Evolutionary conservation across 2,329 filamentous ascomycete species (phyloP), one percentile per base, ranked within the genome.

Genomic region (Pseudopyricularia cyperi): DNA sequence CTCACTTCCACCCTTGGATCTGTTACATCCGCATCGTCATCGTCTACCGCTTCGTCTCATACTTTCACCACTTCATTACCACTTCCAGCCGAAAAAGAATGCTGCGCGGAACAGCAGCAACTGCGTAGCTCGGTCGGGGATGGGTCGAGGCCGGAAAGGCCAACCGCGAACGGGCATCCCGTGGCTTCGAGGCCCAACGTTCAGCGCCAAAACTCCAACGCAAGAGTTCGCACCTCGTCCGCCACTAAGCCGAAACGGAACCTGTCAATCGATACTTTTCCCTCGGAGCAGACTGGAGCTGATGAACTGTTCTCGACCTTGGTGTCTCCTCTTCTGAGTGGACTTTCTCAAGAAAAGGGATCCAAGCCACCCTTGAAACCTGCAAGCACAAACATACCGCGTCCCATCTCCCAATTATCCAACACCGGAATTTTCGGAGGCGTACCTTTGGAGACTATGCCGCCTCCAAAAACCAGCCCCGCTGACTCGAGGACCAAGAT

Each of bases 321-420:
- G 32, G 59, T 59, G 26, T 67, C 66, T 12, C 65, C 66, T 7
- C 58, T 62, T 7, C 4, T 60, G n/a, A 34, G 57, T 7, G 52
- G 52, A 37, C 55, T 58, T 32, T 53, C 50, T 19, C 50, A 50
- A 12, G 57, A 63, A 15, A 64, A 60, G 50, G 26, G 60, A 3
- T 52, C 59, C 6, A 55, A 51, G 15, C 55, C 55, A 52, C 30
- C 58, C 22, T 52, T 59, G 15, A 63, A 62, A 55, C 54, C 53
- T 14, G 46, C 60, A 28, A 51, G 55, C 12, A 33, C 58, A 1
- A 54, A 52, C 5, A 57, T 67, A 9, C 46, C 63, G 0, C 60
- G 65, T 2, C 64, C 66, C 2, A 63, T 67, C 26, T 65, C 66
- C 0, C 65, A 67, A 53, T 56, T 66, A 8, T 60, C 64, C 1